Percentiles rank a stretch among this genome's conserved stretches.
Conservation (phyloP, 345 rosid genomes). For the Corchorus olitorius region DNA sequence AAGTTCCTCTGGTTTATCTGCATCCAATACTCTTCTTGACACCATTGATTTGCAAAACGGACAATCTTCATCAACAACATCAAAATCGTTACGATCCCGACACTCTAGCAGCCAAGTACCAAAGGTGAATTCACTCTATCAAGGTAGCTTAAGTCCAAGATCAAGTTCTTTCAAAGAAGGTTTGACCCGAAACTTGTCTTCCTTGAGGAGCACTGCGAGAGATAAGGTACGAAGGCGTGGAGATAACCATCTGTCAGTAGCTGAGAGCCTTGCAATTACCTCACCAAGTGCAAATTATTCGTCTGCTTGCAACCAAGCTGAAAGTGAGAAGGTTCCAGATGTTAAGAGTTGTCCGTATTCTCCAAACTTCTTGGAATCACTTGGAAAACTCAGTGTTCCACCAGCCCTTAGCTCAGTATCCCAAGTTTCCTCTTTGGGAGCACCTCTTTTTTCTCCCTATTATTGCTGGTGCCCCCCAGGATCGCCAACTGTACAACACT, state of each 20-base stretch:
- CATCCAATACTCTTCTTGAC: constrained; percentile 27
- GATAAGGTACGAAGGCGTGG: constrained; percentile 69
- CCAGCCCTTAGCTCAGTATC: constrained; percentile 35
- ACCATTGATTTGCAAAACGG: constrained; percentile 21
- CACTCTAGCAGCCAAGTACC: constrained; percentile 46
- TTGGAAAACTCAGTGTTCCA: constrained; percentile 40
- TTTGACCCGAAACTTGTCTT: constrained; percentile 46
- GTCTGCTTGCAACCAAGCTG: constrained; percentile 32
- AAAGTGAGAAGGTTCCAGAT: constrained; percentile 30
- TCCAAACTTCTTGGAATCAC: constrained; percentile 45
- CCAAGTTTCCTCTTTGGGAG: constrained; percentile 38
- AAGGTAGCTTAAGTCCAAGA: constrained; percentile 82
- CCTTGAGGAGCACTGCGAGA: constrained; percentile 50
- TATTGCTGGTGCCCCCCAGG: constrained; percentile 92
- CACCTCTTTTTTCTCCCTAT: constrained; percentile 73
- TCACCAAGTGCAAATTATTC: constrained; percentile 34
- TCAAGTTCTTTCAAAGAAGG: constrained; percentile 83
- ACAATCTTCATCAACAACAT: constrained; percentile 28
- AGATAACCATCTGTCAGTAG: constrained; percentile 54
- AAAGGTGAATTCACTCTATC: constrained; percentile 50
- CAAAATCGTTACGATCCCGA: constrained; percentile 55
- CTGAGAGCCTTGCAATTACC: constrained; percentile 41
- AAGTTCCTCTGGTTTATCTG: constrained; percentile 27
- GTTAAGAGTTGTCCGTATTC: constrained; percentile 27
- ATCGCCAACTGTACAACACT: constrained; percentile 45